A percentile compares a stretch with the other conserved stretches of the same genome.
These are phyloP conservation scores for Turritis glabra DNA, from an alignment of 345 rosid species.

Conservation along the genomic window DNA sequence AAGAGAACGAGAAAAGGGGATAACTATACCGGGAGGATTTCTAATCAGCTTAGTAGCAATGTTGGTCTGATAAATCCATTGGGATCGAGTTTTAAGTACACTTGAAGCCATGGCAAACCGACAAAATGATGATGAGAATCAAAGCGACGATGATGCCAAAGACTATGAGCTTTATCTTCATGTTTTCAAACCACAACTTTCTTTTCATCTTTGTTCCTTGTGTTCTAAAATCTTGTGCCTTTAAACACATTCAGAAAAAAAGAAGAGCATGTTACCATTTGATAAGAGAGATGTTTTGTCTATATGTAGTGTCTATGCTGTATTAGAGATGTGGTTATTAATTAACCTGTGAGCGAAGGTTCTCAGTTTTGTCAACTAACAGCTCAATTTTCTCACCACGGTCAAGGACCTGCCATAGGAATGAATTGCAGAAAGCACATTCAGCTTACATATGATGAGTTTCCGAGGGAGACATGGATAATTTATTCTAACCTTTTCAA, in stretches of 20 bases:
- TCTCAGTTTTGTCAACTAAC: constrained; percentile 94
- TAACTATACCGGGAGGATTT: constrained; percentile 1
- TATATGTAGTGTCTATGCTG: not conserved
- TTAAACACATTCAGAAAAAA: not conserved
- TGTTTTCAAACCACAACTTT: constrained; percentile 90
- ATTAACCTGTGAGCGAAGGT: constrained; percentile 86
- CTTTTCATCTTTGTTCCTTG: constrained; percentile 90
- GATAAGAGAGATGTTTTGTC: not conserved
- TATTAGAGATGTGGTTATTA: constrained; percentile 3
- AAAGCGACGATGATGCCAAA: constrained; percentile 60
- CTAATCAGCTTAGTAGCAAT: constrained; percentile 34
- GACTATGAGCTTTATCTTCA: constrained; percentile 92
- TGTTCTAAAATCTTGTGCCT: constrained; percentile 95
- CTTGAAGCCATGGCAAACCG: constrained; percentile 80
- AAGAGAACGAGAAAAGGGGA: not conserved
- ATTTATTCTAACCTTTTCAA: constrained; percentile 65
- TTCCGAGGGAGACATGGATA: not conserved
- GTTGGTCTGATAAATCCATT: not conserved
- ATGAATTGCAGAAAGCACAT: not conserved
- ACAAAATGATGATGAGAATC: constrained; percentile 65
- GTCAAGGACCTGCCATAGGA: constrained; percentile 69
- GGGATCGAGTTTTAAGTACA: constrained; percentile 44
- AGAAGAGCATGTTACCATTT: constrained; percentile 17
- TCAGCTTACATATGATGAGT: not conserved
- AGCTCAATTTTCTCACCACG: constrained; percentile 98